phyloP scores from a whole-genome alignment of 441 rosid species.

The Aleurites moluccanus region DNA sequence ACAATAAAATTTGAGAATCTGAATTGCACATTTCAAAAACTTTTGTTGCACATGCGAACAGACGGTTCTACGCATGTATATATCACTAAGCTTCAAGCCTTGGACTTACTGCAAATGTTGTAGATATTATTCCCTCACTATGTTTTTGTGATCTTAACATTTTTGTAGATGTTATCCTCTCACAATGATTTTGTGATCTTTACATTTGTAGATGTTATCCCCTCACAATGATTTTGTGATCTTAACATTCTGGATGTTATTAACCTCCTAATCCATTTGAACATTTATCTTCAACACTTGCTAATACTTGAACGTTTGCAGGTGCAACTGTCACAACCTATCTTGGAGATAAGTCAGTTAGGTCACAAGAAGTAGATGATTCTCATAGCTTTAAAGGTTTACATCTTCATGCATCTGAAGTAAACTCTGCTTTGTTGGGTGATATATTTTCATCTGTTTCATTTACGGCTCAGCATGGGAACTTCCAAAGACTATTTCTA shows the following conservation, averaged over 20 bases:
- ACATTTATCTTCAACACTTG: background rate
- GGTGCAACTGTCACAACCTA: slow-evolving; percentile 69
- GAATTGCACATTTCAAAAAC: background rate
- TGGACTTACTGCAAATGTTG: background rate
- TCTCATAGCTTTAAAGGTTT: slow-evolving; percentile 41
- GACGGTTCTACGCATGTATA: background rate
- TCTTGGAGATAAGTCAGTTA: slow-evolving; percentile 58
- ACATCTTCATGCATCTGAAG: slow-evolving; percentile 42
- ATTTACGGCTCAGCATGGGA: slow-evolving; percentile 83
- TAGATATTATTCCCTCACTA: too few relatives aligned
- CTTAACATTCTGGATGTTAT: background rate
- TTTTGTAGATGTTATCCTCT: too few relatives aligned
- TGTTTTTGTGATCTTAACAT: too few relatives aligned
- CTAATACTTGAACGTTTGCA: slow-evolving; percentile 24
- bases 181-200: too few relatives aligned
- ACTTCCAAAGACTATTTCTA: slow-evolving; percentile 64
- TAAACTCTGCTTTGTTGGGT: slow-evolving; percentile 60
- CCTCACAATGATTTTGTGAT: background rate
- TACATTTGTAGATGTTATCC: background rate
- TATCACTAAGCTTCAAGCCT: background rate
- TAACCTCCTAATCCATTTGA: background rate
- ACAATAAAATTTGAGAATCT: background rate
- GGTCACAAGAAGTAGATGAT: slow-evolving; percentile 38
- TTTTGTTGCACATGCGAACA: background rate
- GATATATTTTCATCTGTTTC: slow-evolving; percentile 72